A percentile compares a stretch with the other conserved stretches of the same genome.
phyloP scores from a whole-genome alignment of 1,284 basidiomycete genomes.

The Phellopilus nigrolimitatus region DNA sequence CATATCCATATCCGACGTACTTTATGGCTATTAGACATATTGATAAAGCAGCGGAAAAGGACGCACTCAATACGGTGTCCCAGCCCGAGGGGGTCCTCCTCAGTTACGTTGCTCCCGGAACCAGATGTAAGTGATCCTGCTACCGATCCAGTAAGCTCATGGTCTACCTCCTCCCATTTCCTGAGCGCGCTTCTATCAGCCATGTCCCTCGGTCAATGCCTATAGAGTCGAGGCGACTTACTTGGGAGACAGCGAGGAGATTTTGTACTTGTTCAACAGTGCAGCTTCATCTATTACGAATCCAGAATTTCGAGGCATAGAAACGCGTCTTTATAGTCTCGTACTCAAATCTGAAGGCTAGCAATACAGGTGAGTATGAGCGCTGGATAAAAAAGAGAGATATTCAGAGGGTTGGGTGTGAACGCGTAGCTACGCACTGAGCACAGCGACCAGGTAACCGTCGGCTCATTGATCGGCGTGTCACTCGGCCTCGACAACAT shows the following conservation, averaged over 20 bases:
- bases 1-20: constrained; percentile 63
- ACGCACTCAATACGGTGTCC: constrained; percentile 54
- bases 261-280: constrained; percentile 68
- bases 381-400: too few relatives aligned
- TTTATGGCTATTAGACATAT: constrained; percentile 26
- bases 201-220: background rate
- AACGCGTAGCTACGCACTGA: too few relatives aligned
- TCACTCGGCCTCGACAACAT: too few relatives aligned
- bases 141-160: constrained; percentile 67
- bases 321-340: background rate
- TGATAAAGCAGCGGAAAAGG: constrained; percentile 7
- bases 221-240: constrained; percentile 32
- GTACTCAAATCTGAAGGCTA: too few relatives aligned
- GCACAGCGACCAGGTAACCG: too few relatives aligned
- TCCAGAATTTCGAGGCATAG: constrained; percentile 47
- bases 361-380: too few relatives aligned
- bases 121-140: constrained; percentile 54
- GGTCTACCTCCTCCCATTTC: constrained; percentile 77
- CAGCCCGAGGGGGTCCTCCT: constrained; percentile 67
- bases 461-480: too few relatives aligned
- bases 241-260: constrained; percentile 66
- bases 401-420: too few relatives aligned
- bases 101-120: constrained; percentile 43
- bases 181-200: constrained; percentile 32
- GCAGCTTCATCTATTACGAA: constrained; percentile 67